Conservation (phyloP, 2,329 filamentous ascomycete species). For the Cytospora chrysosperma region DNA sequence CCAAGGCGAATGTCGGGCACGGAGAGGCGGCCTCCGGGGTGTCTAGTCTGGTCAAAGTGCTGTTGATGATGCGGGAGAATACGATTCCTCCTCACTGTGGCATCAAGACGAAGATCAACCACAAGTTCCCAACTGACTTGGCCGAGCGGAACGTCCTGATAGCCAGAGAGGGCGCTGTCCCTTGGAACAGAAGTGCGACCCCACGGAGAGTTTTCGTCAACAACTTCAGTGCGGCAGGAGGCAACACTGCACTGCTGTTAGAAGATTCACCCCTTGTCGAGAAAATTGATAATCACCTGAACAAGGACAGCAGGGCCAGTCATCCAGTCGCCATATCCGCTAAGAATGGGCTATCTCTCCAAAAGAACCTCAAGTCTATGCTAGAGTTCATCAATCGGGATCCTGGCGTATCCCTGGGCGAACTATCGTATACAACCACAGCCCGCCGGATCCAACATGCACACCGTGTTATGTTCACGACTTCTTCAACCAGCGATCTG, state of each 20-base stretch:
- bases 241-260: constrained; percentile 66
- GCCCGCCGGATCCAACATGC: constrained; percentile 62
- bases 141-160: constrained; percentile 9
- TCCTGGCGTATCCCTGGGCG: constrained; percentile 49
- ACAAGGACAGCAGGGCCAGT: constrained; percentile 50
- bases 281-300: constrained; percentile 18
- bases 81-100: constrained; percentile 27
- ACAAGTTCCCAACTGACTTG: constrained; percentile 29
- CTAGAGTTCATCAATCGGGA: constrained; percentile 52
- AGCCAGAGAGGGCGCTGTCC: constrained; percentile 52
- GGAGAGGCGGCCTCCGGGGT: constrained; percentile 26
- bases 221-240: constrained; percentile 70
- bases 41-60: constrained; percentile 26
- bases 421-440: constrained; percentile 66
- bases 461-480: constrained; percentile 51
- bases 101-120: constrained; percentile 27
- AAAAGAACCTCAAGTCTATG: constrained; percentile 55
- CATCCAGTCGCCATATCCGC: constrained; percentile 58
- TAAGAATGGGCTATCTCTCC: constrained; percentile 56
- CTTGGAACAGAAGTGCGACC: constrained; percentile 46
- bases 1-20: constrained; percentile 41
- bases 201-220: constrained; percentile 57
- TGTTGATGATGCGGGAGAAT: constrained; percentile 26
- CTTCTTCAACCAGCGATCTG: constrained; percentile 41
- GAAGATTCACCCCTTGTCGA: constrained; percentile 51